Evolutionary conservation across 2,329 filamentous ascomycete genomes (phyloP).

Genomic region (Fusarium floridanum): DNA sequence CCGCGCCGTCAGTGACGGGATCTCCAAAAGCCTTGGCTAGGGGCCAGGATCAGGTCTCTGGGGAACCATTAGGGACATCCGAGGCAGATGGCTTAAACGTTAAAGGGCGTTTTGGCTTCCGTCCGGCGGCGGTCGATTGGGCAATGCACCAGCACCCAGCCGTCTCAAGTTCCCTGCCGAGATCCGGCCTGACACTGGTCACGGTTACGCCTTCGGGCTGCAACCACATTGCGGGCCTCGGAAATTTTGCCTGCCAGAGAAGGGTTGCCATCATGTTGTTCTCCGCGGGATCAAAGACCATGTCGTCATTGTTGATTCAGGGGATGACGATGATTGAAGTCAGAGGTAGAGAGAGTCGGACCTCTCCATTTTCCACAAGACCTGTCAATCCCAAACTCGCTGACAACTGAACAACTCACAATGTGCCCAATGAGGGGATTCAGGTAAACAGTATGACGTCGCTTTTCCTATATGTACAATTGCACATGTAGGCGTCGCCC

Average conservation of each 20-base stretch:
- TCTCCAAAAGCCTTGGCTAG: conserved; percentile 34
- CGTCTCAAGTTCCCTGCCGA: conserved; percentile 16
- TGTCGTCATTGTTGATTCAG: conserved; percentile 13
- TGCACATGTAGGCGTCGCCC: conserved; percentile 41
- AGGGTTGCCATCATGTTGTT: conserved; percentile 2
- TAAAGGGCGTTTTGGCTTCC: conserved; percentile 15
- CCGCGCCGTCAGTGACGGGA: conserved; percentile 34
- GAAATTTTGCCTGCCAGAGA: conserved; percentile 22
- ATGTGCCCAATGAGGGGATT: conserved; percentile 2
- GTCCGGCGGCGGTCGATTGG: conserved; percentile 30
- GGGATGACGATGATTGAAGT: not conserved
- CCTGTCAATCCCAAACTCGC: not conserved
- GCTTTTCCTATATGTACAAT: conserved; percentile 46
- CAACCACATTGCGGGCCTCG: conserved; percentile 38
- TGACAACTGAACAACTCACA: conserved; percentile 13
- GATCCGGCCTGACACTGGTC: conserved; percentile 20
- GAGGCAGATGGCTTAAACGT: conserved; percentile 10
- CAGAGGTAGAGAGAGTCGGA: not conserved
- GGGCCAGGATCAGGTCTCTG: conserved; percentile 21
- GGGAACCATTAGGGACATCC: conserved; percentile 15
- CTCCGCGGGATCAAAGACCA: conserved; percentile 9
- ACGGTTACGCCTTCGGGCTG: conserved; percentile 18
- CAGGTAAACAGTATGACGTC: conserved; percentile 30
- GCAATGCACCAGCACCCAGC: conserved; percentile 21
- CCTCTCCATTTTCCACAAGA: not conserved